Evolutionary conservation across 2,329 filamentous ascomycete genomes (phyloP).

Genomic region (Pseudopithomyces chartarum): DNA sequence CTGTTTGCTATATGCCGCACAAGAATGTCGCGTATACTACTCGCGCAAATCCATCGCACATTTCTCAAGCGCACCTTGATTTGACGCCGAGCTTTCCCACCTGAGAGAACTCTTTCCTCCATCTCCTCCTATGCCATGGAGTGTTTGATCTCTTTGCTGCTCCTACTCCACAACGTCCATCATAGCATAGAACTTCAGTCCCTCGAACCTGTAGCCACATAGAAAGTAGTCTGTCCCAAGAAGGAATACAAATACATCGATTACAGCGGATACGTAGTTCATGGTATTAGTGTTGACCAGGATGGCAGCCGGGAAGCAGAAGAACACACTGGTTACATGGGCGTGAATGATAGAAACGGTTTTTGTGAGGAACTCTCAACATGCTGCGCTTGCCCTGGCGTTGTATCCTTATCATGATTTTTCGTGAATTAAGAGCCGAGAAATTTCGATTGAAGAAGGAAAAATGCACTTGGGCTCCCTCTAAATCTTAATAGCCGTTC

Average conservation of each 20-base stretch:
- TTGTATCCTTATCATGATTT: too few relatives aligned
- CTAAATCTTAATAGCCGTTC: too few relatives aligned
- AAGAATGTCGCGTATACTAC: too few relatives aligned
- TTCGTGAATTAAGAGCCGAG: not conserved
- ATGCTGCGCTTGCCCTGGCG: too few relatives aligned
- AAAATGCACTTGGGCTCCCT: too few relatives aligned
- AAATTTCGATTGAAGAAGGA: too few relatives aligned
- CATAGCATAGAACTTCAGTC: slow-evolving; percentile 7
- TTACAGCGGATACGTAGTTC: slow-evolving; percentile 15
- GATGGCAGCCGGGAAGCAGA: slow-evolving; percentile 14
- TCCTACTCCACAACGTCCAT: not conserved
- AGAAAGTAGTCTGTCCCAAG: not conserved
- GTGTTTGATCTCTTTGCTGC: not conserved
- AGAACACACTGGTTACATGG: slow-evolving; percentile 14
- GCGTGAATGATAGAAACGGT: slow-evolving; percentile 13
- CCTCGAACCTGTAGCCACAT: slow-evolving; percentile 14
- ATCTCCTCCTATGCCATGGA: not conserved
- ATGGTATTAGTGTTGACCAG: slow-evolving; percentile 10
- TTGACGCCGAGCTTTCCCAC: not conserved
- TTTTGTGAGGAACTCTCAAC: too few relatives aligned
- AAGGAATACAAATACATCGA: slow-evolving; percentile 12
- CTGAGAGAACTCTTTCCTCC: not conserved
- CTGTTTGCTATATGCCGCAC: too few relatives aligned
- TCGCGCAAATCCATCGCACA: too few relatives aligned
- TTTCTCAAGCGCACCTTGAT: too few relatives aligned